Base-by-base conservation (phyloP, 2,329 filamentous ascomycete genomes). In the Triangularia verruculosa region DNA sequence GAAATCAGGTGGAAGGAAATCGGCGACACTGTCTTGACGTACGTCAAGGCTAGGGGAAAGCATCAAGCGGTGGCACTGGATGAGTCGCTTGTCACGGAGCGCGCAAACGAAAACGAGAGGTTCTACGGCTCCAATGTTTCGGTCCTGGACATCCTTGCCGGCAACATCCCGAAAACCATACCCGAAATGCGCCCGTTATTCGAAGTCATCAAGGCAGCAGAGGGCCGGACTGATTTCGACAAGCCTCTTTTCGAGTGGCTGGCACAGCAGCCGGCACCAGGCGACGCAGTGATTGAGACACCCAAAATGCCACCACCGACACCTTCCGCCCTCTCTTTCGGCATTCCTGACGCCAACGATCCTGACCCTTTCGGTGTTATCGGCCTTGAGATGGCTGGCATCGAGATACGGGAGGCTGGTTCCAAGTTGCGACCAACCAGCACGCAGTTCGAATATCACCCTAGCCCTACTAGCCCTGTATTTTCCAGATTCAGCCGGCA, bases 351-450 rank as follows among this genome's bases (percentile, higher is more conserved):
- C 67, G 78, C 80, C 3, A 87, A 93, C 61, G 94, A 98, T 70
- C 93, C 93, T 0, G 94, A 98, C 74, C 94, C 94, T 0, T 98
- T 91, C 72, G 94, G 94, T 24, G 90, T 97, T 25, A 84, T 93
- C 67, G 93, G 94, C 7, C 79, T 98, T n/a, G 92, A 97, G 73
- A 89, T 92, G 79, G 91, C 93, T 65, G 94, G 94, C 2, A 80
- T 97, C 62, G 91, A 94, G 70, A 95, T 98, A 68, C 86, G 91
- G 59, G 93, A 97, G 78, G 93, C 93, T n/a, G 93, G 92, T 32
- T 89, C 89, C 2, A 86, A 87, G 57, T 81, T 86, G 61, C 83
- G 92, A 61, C 92, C 93, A 2, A 82, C 85, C 24, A 92, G 89
- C 78, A 92, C 89, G 63, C 86, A 90, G 69, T 96, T 97, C 74